Conservation (phyloP, 345 rosid species). For the Moricandia arvensis region DNA sequence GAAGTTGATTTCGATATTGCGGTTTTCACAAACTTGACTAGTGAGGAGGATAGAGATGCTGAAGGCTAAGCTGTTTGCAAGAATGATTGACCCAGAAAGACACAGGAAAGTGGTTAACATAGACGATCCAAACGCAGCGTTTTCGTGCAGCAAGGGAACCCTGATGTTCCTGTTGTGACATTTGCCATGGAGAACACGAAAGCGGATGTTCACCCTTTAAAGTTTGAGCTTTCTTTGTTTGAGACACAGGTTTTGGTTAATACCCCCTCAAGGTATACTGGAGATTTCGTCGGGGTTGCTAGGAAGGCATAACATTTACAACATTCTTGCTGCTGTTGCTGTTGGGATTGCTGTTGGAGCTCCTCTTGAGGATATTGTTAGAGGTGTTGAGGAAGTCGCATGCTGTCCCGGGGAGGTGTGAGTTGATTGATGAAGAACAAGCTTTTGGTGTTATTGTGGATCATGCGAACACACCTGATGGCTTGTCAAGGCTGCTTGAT, state of each 20-base stretch:
- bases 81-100: slow-evolving; percentile 90
- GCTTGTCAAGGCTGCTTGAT: slow-evolving; percentile 82
- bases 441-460: slow-evolving; percentile 95
- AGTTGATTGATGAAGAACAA: slow-evolving; percentile 90
- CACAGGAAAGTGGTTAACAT: slow-evolving; percentile 89
- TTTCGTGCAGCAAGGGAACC: slow-evolving; percentile 67
- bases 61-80: slow-evolving; percentile 76
- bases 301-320: slow-evolving; percentile 80
- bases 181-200: slow-evolving; percentile 84
- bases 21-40: slow-evolving; percentile 67
- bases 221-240: slow-evolving; percentile 85
- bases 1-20: slow-evolving; percentile 93
- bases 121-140: slow-evolving; percentile 76
- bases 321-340: slow-evolving; percentile 87
- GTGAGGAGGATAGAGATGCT: slow-evolving; percentile 75
- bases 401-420: slow-evolving; percentile 94
- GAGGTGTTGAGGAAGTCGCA: slow-evolving; percentile 95
- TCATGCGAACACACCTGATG: slow-evolving; percentile 78
- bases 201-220: slow-evolving; percentile 84
- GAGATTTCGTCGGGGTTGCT: slow-evolving; percentile 92
- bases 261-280: slow-evolving; percentile 80
- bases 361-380: slow-evolving; percentile 88
- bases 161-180: slow-evolving; percentile 78
- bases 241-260: slow-evolving; percentile 91
- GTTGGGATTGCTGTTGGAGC: slow-evolving; percentile 96